These are phyloP conservation scores for Boletales sp. DNA, from an alignment of 768 basidiomycete genomes.

Conservation along the genomic window DNA sequence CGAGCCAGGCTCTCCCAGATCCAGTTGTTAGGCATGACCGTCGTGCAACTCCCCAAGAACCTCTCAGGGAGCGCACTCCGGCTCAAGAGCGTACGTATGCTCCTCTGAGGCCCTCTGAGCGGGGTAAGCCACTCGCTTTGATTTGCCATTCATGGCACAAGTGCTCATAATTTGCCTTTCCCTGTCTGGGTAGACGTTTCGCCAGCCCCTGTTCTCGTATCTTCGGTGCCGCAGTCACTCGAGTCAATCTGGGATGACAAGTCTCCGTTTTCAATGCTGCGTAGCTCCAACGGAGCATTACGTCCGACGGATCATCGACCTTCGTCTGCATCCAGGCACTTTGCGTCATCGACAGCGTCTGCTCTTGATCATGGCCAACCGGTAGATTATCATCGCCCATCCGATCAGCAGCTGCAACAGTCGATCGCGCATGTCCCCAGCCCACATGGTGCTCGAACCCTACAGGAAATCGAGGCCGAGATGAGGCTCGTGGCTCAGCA, in stretches of 20 bases:
- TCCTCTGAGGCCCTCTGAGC: conserved; percentile 22
- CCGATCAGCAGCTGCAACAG: conserved; percentile 38
- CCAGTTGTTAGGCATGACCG: conserved; percentile 14
- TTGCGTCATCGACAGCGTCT: conserved; percentile 18
- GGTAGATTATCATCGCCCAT: conserved; percentile 31
- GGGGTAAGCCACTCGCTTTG: conserved; percentile 22
- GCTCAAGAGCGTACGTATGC: conserved; percentile 20
- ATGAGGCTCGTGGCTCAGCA: conserved; percentile 65
- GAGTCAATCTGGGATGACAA: conserved; percentile 84
- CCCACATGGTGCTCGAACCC: conserved; percentile 50
- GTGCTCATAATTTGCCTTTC: conserved; percentile 14
- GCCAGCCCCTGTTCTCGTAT: conserved; percentile 34
- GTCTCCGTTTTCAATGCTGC: conserved; percentile 68
- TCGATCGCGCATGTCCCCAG: conserved; percentile 30
- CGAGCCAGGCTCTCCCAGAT: conserved; percentile 39
- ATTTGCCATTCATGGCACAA: background rate
- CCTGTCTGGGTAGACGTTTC: conserved; percentile 19
- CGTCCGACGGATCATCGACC: conserved; percentile 37
- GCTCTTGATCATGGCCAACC: conserved; percentile 27
- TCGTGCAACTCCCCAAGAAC: conserved; percentile 20
- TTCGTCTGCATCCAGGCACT: conserved; percentile 21
- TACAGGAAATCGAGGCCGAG: conserved; percentile 83
- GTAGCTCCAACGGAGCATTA: conserved; percentile 47
- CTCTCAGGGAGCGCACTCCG: conserved; percentile 25
- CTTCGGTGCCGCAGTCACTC: conserved; percentile 41